phyloP scores from a whole-genome alignment of 1,139 yeast genomes.

The Lodderomyces metapsilosis region DNA sequence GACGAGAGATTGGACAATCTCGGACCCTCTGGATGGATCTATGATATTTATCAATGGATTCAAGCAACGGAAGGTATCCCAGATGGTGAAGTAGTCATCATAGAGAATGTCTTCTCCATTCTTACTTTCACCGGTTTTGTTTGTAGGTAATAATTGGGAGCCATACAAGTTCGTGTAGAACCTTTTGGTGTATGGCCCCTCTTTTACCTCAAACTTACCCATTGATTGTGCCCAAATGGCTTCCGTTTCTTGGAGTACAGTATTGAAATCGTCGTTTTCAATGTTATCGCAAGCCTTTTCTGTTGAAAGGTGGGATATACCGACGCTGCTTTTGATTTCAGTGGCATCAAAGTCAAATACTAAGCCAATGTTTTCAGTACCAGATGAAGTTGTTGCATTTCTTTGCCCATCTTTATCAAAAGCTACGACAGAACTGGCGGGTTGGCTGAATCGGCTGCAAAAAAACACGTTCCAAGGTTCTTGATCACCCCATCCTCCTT shows the following conservation, averaged over 20 bases:
- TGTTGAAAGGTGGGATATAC: slow-evolving; percentile 31
- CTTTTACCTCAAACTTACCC: too few species aligned
- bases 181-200: too few species aligned
- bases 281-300: slow-evolving; percentile 31
- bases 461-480: slow-evolving; percentile 28
- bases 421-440: slow-evolving; percentile 12
- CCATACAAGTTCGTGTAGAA: slow-evolving; percentile 35
- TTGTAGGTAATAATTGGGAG: slow-evolving; percentile 32
- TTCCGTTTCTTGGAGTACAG: slow-evolving; percentile 20
- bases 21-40: slow-evolving; percentile 29
- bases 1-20: slow-evolving; percentile 28
- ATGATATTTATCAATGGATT: slow-evolving; percentile 31
- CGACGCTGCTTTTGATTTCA: too few species aligned
- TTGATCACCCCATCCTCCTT: slow-evolving; percentile 35
- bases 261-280: slow-evolving; percentile 14
- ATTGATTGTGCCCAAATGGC: slow-evolving; percentile 29
- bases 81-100: slow-evolving; percentile 40
- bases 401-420: background rate
- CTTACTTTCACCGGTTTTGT: slow-evolving; percentile 37
- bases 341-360: slow-evolving; percentile 23
- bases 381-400: background rate
- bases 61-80: slow-evolving; percentile 39
- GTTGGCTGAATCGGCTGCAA: slow-evolving; percentile 26
- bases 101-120: slow-evolving; percentile 27
- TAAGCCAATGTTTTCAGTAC: slow-evolving; percentile 15